Percentiles rank a stretch among this genome's conserved stretches.
Evolutionary conservation across 768 basidiomycete species (phyloP).

Genomic region (Lentinula aciculospora): DNA sequence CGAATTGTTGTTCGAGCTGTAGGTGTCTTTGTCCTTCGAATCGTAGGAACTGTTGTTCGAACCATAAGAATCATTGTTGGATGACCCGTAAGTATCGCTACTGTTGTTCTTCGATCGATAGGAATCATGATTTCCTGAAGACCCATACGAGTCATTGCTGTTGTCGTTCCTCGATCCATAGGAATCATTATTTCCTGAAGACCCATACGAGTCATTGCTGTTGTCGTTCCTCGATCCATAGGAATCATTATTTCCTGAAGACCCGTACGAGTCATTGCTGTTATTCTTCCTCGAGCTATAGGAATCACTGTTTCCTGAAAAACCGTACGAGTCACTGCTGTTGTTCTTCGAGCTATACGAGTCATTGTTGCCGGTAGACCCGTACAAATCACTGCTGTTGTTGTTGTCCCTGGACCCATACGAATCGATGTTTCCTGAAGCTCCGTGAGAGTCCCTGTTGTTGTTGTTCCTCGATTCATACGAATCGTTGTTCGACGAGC

Average conservation of each 20-base stretch:
- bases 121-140: not conserved
- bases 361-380: constrained; percentile 8
- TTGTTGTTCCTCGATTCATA: not conserved
- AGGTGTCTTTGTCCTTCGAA: not conserved
- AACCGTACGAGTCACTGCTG: constrained; percentile 6
- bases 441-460: not conserved
- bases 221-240: not conserved
- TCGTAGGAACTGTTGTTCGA: not conserved
- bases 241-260: constrained; percentile 1
- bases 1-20: not conserved
- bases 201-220: not conserved
- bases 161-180: not conserved
- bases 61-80: not conserved
- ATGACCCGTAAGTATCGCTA: not conserved
- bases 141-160: not conserved
- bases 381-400: not conserved
- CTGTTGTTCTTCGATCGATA: not conserved
- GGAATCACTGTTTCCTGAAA: constrained; percentile 11
- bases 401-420: not conserved
- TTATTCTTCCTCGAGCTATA: constrained; percentile 7
- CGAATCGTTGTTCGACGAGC: not conserved
- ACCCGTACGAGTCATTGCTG: constrained; percentile 8
- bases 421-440: too few species aligned
- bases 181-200: not conserved
- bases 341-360: constrained; percentile 5